phyloP scores from a whole-genome alignment of 2,329 filamentous ascomycete genomes.

The Epichloe uncinata region DNA sequence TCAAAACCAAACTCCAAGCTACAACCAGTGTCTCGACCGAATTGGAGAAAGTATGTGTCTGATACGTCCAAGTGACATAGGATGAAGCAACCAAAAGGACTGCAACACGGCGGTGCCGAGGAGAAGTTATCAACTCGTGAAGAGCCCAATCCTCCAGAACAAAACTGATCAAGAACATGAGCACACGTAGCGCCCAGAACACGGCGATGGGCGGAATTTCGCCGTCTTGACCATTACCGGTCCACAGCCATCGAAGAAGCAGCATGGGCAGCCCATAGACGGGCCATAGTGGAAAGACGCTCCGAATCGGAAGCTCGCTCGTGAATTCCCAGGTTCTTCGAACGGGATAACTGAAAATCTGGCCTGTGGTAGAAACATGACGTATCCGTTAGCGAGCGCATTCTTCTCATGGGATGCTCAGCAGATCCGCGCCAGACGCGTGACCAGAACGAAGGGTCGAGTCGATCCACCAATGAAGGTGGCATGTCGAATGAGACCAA shows the following conservation, averaged over 20 bases:
- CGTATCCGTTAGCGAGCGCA: neutral
- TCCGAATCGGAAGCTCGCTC: slow-evolving; percentile 74
- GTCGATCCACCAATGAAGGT: neutral
- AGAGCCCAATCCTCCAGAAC: slow-evolving; percentile 97
- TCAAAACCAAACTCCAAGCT: slow-evolving; percentile 84
- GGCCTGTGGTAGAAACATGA: slow-evolving; percentile 39
- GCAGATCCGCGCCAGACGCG: neutral
- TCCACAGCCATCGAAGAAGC: slow-evolving; percentile 82
- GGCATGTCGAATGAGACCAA: neutral
- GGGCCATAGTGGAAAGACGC: slow-evolving; percentile 92
- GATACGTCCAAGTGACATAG: slow-evolving; percentile 97
- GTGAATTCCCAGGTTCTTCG: slow-evolving; percentile 95
- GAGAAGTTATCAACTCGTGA: slow-evolving; percentile 73
- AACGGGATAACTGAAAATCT: slow-evolving; percentile 85
- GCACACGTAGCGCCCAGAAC: slow-evolving; percentile 75
- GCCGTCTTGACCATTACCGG: slow-evolving; percentile 63
- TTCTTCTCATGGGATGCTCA: neutral
- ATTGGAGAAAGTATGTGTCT: slow-evolving; percentile 97
- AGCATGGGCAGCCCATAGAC: slow-evolving; percentile 91
- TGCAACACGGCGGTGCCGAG: slow-evolving; percentile 57
- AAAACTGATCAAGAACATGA: slow-evolving; percentile 94
- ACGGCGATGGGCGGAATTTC: slow-evolving; percentile 72
- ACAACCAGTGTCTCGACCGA: slow-evolving; percentile 89
- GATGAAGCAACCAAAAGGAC: slow-evolving; percentile 83
- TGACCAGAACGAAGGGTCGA: neutral